These are phyloP conservation scores for Polychytrium aggregatum DNA, from an alignment of 192 early-diverging fungal genomes.

Conservation along the genomic window DNA sequence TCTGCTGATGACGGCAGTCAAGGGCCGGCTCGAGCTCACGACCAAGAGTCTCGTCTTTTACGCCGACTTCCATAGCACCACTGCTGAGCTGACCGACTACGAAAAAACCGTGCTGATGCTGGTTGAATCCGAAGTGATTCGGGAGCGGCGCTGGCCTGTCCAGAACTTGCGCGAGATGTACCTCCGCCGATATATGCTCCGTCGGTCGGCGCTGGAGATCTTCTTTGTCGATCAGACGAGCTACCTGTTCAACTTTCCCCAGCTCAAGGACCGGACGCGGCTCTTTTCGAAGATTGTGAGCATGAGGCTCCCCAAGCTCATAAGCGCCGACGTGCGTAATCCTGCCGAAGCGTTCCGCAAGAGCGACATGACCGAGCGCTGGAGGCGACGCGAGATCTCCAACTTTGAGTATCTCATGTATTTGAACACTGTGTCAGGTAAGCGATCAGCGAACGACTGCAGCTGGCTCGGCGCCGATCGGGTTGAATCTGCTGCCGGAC, in stretches of 20 bases:
- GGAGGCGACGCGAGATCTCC: slow-evolving; percentile 76
- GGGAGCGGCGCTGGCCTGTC: slow-evolving; percentile 23
- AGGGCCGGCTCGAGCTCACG: slow-evolving; percentile 30
- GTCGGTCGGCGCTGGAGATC: slow-evolving; percentile 66
- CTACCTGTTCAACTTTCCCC: slow-evolving; percentile 59
- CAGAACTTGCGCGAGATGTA: slow-evolving; percentile 19
- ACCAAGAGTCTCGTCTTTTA: slow-evolving; percentile 20
- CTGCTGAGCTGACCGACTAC: slow-evolving; percentile 5
- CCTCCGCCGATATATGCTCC: slow-evolving; percentile 33
- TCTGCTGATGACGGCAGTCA: slow-evolving; percentile 31
- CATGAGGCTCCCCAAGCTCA: slow-evolving; percentile 39
- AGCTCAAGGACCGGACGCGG: slow-evolving; percentile 28
- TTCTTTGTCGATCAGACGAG: slow-evolving; percentile 69
- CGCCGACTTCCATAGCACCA: slow-evolving; percentile 18
- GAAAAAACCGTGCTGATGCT: slow-evolving; percentile 15
- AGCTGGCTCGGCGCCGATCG: no score
- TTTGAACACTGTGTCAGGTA: slow-evolving; percentile 85
- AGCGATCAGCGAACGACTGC: slow-evolving; percentile 39
- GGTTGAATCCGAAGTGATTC: slow-evolving; percentile 25
- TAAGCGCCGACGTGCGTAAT: slow-evolving; percentile 9
- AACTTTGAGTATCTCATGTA: slow-evolving; percentile 97
- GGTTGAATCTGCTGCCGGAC: no score
- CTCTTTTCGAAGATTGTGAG: slow-evolving; percentile 19
- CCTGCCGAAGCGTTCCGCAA: slow-evolving; percentile 45
- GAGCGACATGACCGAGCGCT: slow-evolving; percentile 60